phyloP scores from a whole-genome alignment of 1,139 yeast genomes.

The Pichia sp. region DNA sequence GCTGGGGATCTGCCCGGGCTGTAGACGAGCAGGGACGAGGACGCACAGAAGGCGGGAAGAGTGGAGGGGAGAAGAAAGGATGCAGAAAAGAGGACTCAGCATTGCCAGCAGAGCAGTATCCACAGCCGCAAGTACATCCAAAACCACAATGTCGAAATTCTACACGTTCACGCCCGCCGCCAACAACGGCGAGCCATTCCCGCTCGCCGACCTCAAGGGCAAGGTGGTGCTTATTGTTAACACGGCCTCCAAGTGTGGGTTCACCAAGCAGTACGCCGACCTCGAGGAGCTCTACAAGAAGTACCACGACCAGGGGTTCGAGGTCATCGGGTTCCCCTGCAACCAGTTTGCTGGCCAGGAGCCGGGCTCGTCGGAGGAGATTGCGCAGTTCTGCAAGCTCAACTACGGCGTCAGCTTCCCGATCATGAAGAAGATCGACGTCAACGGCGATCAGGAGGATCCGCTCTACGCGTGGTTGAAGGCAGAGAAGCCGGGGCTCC shows the following conservation, averaged over 20 bases:
- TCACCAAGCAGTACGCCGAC: conserved; percentile 82
- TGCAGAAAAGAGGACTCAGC: not conserved
- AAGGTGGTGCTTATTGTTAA: conserved; percentile 89
- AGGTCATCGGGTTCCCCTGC: conserved; percentile 87
- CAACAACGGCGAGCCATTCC: conserved; percentile 57
- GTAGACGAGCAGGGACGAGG: too few species aligned
- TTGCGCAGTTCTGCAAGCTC: conserved; percentile 57
- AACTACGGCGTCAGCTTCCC: conserved; percentile 88
- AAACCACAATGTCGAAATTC: conserved; percentile 33
- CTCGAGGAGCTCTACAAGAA: conserved; percentile 79
- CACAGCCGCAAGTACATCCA: not conserved
- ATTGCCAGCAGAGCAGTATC: not conserved
- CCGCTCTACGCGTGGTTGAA: conserved; percentile 80
- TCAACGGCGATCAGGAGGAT: conserved; percentile 77
- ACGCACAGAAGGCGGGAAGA: too few species aligned
- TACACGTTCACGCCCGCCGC: conserved; percentile 58
- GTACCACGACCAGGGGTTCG: conserved; percentile 71
- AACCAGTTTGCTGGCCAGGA: conserved; percentile 90
- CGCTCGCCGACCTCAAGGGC: conserved; percentile 70
- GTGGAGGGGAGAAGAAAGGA: not conserved
- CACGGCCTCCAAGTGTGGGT: conserved; percentile 89
- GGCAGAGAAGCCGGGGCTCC: conserved; percentile 53
- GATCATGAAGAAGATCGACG: conserved; percentile 78
- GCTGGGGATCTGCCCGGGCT: too few species aligned
- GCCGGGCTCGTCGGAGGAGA: conserved; percentile 67